Evolutionary conservation across 2,329 filamentous ascomycete genomes (phyloP).

Genomic region (Phaeophleospora eucalypticola): DNA sequence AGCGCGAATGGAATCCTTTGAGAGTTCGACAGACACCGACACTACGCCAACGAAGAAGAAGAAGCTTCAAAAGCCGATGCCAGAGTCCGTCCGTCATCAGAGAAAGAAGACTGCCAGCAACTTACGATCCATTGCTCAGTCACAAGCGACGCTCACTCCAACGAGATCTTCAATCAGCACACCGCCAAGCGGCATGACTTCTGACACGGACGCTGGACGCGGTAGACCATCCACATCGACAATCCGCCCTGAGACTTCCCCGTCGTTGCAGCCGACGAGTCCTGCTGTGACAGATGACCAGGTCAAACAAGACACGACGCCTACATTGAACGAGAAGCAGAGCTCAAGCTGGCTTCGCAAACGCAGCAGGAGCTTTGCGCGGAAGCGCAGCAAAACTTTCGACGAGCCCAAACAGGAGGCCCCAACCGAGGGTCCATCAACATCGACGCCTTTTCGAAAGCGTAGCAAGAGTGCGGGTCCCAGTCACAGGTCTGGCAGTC

Average conservation of each 20-base stretch:
- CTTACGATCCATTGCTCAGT: slow-evolving; percentile 3
- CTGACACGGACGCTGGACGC: neutral
- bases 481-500: slow-evolving; percentile 5
- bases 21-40: neutral
- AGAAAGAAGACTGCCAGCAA: slow-evolving; percentile 19
- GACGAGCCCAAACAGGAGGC: slow-evolving; percentile 7
- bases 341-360: neutral
- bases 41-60: slow-evolving; percentile 16
- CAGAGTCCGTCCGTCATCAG: slow-evolving; percentile 23
- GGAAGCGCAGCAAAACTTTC: slow-evolving; percentile 17
- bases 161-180: neutral
- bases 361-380: slow-evolving; percentile 22
- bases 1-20: neutral
- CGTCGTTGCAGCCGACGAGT: no score
- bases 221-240: neutral
- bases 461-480: slow-evolving; percentile 16
- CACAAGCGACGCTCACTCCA: neutral
- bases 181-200: neutral
- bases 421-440: neutral
- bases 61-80: slow-evolving; percentile 33
- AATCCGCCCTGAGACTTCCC: neutral
- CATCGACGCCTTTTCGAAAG: slow-evolving; percentile 4
- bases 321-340: no score
- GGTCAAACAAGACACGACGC: no score
- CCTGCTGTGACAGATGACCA: no score